These are phyloP conservation scores for Morella rubra DNA, from an alignment of 306 rosid species.

Conservation along the genomic window DNA sequence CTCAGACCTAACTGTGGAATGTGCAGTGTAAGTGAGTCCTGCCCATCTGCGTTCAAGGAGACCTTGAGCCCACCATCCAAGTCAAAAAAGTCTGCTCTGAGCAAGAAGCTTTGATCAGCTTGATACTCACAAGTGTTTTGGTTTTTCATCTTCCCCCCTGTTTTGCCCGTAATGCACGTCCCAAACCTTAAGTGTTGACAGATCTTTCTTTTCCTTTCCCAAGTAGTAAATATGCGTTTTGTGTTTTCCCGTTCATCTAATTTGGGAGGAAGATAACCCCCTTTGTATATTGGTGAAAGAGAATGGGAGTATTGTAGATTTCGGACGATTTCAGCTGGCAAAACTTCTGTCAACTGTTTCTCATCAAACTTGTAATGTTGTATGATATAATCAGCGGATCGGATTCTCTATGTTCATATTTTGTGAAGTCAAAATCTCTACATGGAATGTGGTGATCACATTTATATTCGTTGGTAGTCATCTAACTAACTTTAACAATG, in stretches of 20 bases:
- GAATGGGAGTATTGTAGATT: background rate
- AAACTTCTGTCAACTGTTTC: background rate
- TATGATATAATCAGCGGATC: background rate
- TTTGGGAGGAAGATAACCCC: background rate
- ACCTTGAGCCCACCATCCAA: conserved; percentile 47
- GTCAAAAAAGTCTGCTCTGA: conserved; percentile 35
- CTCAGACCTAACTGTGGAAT: conserved; percentile 69
- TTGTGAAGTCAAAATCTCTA: no score
- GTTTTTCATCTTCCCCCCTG: background rate
- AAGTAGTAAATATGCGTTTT: no score
- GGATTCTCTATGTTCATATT: no score
- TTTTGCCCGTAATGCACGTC: background rate
- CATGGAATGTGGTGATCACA: no score
- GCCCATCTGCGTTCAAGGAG: conserved; percentile 80
- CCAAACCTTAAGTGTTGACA: background rate
- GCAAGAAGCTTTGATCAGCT: conserved; percentile 34
- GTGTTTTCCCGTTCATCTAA: background rate
- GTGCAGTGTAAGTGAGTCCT: conserved; percentile 55
- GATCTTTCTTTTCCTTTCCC: background rate
- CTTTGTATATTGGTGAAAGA: background rate
- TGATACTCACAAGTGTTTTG: background rate
- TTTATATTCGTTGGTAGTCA: no score
- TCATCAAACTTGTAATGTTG: background rate
- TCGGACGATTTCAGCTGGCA: background rate
- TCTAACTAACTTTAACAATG: no score